Evolutionary conservation across 768 basidiomycete species (phyloP).

Genomic region (Leucocoprinus sp.): DNA sequence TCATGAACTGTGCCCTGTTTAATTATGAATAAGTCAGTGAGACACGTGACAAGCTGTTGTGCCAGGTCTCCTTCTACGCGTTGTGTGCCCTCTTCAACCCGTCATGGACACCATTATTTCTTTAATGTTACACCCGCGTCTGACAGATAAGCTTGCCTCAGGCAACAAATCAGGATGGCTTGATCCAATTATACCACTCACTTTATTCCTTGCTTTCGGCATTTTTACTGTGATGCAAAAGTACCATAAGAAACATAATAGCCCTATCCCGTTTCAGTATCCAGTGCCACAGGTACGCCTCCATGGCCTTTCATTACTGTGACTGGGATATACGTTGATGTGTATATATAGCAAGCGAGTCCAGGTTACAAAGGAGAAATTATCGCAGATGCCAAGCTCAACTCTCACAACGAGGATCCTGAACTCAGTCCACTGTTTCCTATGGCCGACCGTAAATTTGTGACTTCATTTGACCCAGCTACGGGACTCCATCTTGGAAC

Average conservation of each 20-base stretch:
- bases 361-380: conserved; percentile 47
- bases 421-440: conserved; percentile 44
- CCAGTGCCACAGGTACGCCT: conserved; percentile 47
- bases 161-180: conserved; percentile 42
- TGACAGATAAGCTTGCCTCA: conserved; percentile 39
- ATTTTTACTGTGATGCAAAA: conserved; percentile 74
- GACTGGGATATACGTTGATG: not conserved
- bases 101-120: conserved; percentile 39
- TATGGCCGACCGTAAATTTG: conserved; percentile 49
- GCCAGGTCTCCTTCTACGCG: conserved; percentile 5
- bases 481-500: conserved; percentile 79
- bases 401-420: conserved; percentile 52
- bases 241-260: conserved; percentile 66
- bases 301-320: not conserved
- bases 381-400: conserved; percentile 51
- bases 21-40: no score
- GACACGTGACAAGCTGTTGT: no score
- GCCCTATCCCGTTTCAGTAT: conserved; percentile 61
- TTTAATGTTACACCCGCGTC: conserved; percentile 45
- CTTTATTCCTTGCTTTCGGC: conserved; percentile 66
- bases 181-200: conserved; percentile 59
- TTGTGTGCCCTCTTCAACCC: conserved; percentile 8
- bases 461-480: conserved; percentile 90
- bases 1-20: no score
- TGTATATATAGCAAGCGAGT: conserved; percentile 39